Evolutionary conservation across 2,329 filamentous ascomycete species (phyloP), one percentile per base, ranked within the genome.

Genomic region (Trichoderma polysporum): DNA sequence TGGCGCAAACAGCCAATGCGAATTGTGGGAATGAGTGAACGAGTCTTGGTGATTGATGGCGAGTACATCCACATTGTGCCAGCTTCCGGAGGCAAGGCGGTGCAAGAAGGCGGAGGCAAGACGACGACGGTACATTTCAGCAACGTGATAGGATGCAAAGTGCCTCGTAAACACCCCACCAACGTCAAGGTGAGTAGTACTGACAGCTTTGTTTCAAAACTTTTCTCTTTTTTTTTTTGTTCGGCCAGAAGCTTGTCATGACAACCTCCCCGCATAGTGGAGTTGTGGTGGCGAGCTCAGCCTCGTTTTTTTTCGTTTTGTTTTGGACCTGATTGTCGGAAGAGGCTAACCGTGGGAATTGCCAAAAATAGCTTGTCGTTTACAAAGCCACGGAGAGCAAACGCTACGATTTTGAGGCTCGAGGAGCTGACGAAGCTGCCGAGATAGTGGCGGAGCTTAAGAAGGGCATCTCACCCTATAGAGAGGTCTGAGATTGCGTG

Each of bases 41-140:
- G 91, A 67, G 86, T 92, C 10, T 81, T 95, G 49, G 88, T 91
- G 54, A 92, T 96, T 70, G 92, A 94, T 72, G 91, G 91, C 68
- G 92, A 96, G 76, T 95, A 94, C 76, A 88, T 96, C 69, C 91
- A 94, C 77, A 93, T 96, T 72, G 90, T 93, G 85, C 91, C 92
- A 29, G 84, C 86, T 1, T 86, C 86, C 2, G 85, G 85, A 10
- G 88, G 89, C 41, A 91, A 91, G 75, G 86, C 87, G 12, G 79
- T 88, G 66, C 85, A 87, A 68, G 88, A 90, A 66, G 84, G 83
- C 25, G 84, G 83, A 65, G 86, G 86, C 39, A 93, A 93, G 80
- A 91, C 88, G 37, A 93, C 91, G 2, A 93, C 91, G 47, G 90
- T 94, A 56, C 91, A 94, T 73, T 94, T 94, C 75, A 90, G 88